Conservation (phyloP, 2,329 filamentous ascomycete species). For the Colletotrichum sansevieriae region DNA sequence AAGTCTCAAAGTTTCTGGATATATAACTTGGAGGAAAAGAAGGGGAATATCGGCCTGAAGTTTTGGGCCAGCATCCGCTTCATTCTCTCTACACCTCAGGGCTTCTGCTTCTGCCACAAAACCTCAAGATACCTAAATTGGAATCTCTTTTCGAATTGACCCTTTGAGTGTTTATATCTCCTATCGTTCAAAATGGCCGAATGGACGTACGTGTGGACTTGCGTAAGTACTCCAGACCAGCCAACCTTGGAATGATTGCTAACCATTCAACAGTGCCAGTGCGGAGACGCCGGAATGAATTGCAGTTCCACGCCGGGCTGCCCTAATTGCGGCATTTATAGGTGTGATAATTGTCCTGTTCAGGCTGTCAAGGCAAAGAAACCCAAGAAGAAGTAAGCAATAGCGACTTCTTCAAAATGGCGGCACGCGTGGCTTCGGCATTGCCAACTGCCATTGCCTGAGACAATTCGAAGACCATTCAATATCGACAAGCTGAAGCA, state of each 20-base stretch:
- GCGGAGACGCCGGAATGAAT: slow-evolving; percentile 35
- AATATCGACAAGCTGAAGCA: background rate
- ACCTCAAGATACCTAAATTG: background rate
- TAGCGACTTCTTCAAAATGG: background rate
- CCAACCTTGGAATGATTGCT: background rate
- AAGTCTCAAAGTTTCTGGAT: background rate
- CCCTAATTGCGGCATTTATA: background rate
- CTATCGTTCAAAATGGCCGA: background rate
- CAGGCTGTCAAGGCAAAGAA: slow-evolving; percentile 1
- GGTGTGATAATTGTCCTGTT: slow-evolving; percentile 1
- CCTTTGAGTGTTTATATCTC: background rate
- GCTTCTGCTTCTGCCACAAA: background rate
- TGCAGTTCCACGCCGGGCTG: background rate
- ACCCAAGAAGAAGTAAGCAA: background rate
- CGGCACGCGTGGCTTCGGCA: too few species aligned
- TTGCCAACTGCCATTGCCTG: too few species aligned
- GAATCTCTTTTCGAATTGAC: background rate
- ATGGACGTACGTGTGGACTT: slow-evolving; percentile 27
- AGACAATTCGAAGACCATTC: background rate
- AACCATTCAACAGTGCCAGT: slow-evolving; percentile 22
- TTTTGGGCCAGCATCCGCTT: background rate
- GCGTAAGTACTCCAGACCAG: slow-evolving; percentile 6
- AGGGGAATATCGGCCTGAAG: background rate
- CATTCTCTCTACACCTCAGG: background rate
- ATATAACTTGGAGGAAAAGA: background rate